A percentile compares a stretch with the other conserved stretches of the same genome.
Conservation (phyloP, 441 rosid genomes). For the Bocquillonia castaneifolia region DNA sequence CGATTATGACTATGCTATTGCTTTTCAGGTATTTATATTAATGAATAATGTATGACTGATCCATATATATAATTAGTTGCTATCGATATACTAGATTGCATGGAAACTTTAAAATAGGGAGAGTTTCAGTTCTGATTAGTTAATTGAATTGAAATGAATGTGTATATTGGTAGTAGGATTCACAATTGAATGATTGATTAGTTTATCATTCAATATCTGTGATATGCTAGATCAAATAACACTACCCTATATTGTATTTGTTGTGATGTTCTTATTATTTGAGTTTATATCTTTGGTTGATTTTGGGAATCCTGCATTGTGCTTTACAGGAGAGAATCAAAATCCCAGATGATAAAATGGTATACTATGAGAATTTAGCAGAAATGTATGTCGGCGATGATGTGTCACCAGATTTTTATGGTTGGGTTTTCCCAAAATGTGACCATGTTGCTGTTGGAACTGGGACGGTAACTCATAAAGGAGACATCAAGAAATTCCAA, state of each 20-base stretch:
- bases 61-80: too few species aligned
- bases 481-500: slow-evolving; percentile 90
- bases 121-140: too few species aligned
- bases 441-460: slow-evolving; percentile 96
- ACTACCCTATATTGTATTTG: neutral
- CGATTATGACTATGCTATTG: slow-evolving; percentile 86
- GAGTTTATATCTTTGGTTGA: neutral
- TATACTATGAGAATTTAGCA: slow-evolving; percentile 74
- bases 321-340: slow-evolving; percentile 76
- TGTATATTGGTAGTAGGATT: too few species aligned
- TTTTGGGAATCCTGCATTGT: neutral
- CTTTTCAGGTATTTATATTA: slow-evolving; percentile 62
- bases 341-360: slow-evolving; percentile 83
- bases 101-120: too few species aligned
- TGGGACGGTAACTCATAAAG: slow-evolving; percentile 86
- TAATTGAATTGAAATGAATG: too few species aligned
- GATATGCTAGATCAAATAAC: neutral
- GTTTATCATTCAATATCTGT: too few species aligned
- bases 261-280: neutral
- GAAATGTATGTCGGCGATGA: slow-evolving; percentile 95
- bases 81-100: too few species aligned
- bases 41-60: too few species aligned
- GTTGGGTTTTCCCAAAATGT: slow-evolving; percentile 95
- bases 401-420: slow-evolving; percentile 88
- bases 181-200: too few species aligned